Percentiles rank a stretch among this genome's conserved stretches.
Evolutionary conservation across 2,329 filamentous ascomycete genomes (phyloP).

Genomic region (Epichloe bromicola): DNA sequence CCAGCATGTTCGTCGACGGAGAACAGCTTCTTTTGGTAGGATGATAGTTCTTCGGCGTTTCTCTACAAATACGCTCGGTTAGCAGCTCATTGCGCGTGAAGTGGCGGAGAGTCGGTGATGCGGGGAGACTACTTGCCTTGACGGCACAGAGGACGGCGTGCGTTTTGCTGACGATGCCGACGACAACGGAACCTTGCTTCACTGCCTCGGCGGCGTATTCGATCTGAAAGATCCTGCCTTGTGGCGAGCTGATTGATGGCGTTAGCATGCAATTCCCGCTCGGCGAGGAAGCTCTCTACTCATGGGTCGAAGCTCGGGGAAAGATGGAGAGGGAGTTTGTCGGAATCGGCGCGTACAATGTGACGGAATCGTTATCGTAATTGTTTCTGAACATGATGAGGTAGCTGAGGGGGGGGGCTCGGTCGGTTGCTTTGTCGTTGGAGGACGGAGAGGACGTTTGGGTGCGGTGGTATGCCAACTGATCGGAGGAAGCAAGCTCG

Average conservation of each 20-base stretch:
- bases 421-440: background rate
- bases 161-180: conserved; percentile 95
- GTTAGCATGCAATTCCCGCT: conserved; percentile 14
- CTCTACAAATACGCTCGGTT: conserved; percentile 40
- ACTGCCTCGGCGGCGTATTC: conserved; percentile 98
- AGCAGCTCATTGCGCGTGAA: no score
- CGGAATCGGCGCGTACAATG: conserved; percentile 57
- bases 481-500: conserved; percentile 5
- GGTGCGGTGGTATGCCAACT: conserved; percentile 3
- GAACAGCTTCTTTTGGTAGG: conserved; percentile 99
- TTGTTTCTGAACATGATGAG: conserved; percentile 95
- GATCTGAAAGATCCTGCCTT: conserved; percentile 98
- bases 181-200: conserved; percentile 96
- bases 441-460: conserved; percentile 1
- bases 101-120: background rate
- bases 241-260: conserved; percentile 65
- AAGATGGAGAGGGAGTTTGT: background rate
- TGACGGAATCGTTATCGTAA: conserved; percentile 99
- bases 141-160: conserved; percentile 91
- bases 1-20: conserved; percentile 90
- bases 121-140: conserved; percentile 50
- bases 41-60: conserved; percentile 97
- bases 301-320: background rate
- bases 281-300: background rate
- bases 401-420: conserved; percentile 3